Evolutionary conservation across 805 yeast species (phyloP), one percentile per base, ranked within the genome.

Genomic region (Ogataea nonfermentans): DNA sequence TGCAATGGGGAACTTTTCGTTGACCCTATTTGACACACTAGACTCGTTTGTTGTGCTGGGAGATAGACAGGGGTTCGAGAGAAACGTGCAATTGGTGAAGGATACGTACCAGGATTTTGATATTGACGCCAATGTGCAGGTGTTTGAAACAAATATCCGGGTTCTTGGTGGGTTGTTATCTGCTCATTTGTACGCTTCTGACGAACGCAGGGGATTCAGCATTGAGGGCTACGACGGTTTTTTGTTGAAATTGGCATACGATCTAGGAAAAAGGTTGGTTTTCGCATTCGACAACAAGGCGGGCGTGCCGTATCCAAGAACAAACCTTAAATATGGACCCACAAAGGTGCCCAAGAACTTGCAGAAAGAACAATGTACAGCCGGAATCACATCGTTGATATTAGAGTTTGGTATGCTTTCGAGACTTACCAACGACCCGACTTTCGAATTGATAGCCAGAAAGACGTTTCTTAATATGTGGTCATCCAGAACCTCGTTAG

Each of bases 361-460:
- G 4, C 71, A 75, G 35, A 48, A 66, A 9, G 95, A 86, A 45
- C 89, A 89, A 6, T 89, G 96, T 56, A 76, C 89, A 0, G 84
- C 96, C 0, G 97, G 96, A 2, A 91, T 90, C 12, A 83, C 89
- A 0, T 79, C 90, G 1, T 85, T 95, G 3, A 71, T 88, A 44
- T 66, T 90, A 26, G 98, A 90, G 61, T 76, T 91, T 57, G 76
- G 90, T 0, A 61, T 90, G 26, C 65, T 90, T 20, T 85, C 95
- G 1, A 63, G 77, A 35, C 67, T 91, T 16, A 84, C 95, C 0
- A 82, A 84, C 4, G 91, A 90, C 56, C 68, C 75, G 2, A 68
- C 75, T 25, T 91, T 85, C 59, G 93, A 81, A 50, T 60, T 66
- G 5, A 70, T 73, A 1, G 72, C 93, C 1, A 71, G 75, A 40